A percentile compares a stretch with the other conserved stretches of the same genome.
Evolutionary conservation across 2,329 filamentous ascomycete species (phyloP).

Genomic region (Myrmaecium sp.): DNA sequence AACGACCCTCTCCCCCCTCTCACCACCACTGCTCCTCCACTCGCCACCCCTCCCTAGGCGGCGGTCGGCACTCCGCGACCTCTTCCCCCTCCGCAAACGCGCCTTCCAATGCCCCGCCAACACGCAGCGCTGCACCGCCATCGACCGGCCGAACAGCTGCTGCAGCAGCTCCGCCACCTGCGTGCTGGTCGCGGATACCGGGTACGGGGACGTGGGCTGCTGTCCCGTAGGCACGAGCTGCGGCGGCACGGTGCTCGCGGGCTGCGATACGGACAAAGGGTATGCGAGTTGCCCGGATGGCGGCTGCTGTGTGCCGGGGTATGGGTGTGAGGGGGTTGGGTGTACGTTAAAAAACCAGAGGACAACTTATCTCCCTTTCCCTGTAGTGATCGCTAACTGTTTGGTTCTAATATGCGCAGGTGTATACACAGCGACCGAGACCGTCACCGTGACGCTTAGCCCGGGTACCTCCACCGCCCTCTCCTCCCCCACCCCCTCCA

Average conservation of each 20-base stretch:
- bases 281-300: slow-evolving; percentile 51
- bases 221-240: slow-evolving; percentile 51
- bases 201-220: slow-evolving; percentile 54
- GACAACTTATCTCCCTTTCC: not conserved
- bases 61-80: slow-evolving; percentile 14
- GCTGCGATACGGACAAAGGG: slow-evolving; percentile 39
- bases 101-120: slow-evolving; percentile 49
- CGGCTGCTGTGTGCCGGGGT: slow-evolving; percentile 61
- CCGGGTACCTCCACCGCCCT: slow-evolving; percentile 12
- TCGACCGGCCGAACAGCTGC: slow-evolving; percentile 55
- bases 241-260: slow-evolving; percentile 42
- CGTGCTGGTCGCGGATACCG: slow-evolving; percentile 43
- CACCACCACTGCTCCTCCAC: slow-evolving; percentile 13
- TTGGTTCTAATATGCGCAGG: not conserved
- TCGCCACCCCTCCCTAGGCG: slow-evolving; percentile 17
- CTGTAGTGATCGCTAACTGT: slow-evolving; percentile 1
- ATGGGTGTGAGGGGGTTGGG: slow-evolving; percentile 49
- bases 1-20: slow-evolving; percentile 9
- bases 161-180: slow-evolving; percentile 52
- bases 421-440: slow-evolving; percentile 5
- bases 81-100: slow-evolving; percentile 32
- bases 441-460: slow-evolving; percentile 10
- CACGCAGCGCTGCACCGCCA: slow-evolving; percentile 45
- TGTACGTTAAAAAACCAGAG: slow-evolving; percentile 46
- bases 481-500: slow-evolving; percentile 6